phyloP scores from a whole-genome alignment of 352 stramenopile species.

The Globisporangium nagaii region DNA sequence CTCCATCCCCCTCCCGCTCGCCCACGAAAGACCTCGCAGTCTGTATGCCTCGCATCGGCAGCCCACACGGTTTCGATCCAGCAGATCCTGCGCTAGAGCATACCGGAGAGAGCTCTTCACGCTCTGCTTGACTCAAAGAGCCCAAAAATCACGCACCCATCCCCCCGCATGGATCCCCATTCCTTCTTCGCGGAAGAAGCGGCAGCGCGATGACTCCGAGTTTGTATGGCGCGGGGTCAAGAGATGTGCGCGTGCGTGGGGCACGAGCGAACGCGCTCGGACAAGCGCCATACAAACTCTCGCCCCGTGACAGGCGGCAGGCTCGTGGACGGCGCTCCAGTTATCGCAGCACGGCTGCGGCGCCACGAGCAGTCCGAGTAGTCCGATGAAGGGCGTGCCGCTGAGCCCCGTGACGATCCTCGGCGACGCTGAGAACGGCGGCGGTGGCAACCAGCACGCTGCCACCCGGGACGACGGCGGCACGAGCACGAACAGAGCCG shows the following conservation, averaged over 20 bases:
- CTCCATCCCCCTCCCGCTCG: too few relatives aligned
- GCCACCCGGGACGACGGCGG: too few relatives aligned
- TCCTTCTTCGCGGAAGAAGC: background rate
- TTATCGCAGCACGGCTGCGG: too few relatives aligned
- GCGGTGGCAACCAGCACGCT: too few relatives aligned
- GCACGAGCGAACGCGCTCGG: background rate
- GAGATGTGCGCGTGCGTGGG: background rate
- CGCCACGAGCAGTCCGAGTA: too few relatives aligned
- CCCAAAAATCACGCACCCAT: background rate
- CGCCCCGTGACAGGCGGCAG: too few relatives aligned
- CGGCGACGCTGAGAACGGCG: constrained; percentile 1
- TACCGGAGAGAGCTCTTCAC: background rate
- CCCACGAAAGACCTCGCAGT: too few relatives aligned
- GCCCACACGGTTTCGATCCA: too few relatives aligned
- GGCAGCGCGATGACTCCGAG: background rate
- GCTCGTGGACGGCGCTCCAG: too few relatives aligned
- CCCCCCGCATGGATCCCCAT: background rate
- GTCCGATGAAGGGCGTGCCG: constrained; percentile 3
- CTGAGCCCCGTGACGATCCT: constrained; percentile 10
- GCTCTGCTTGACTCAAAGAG: too few relatives aligned
- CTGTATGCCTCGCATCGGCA: too few relatives aligned
- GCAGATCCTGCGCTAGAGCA: background rate
- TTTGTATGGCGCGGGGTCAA: background rate
- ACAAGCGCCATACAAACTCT: too few relatives aligned
- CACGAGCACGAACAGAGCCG: background rate